Evolutionary conservation across 2,329 filamentous ascomycete genomes (phyloP).

Genomic region (Pseudocercospora pini-densiflorae): DNA sequence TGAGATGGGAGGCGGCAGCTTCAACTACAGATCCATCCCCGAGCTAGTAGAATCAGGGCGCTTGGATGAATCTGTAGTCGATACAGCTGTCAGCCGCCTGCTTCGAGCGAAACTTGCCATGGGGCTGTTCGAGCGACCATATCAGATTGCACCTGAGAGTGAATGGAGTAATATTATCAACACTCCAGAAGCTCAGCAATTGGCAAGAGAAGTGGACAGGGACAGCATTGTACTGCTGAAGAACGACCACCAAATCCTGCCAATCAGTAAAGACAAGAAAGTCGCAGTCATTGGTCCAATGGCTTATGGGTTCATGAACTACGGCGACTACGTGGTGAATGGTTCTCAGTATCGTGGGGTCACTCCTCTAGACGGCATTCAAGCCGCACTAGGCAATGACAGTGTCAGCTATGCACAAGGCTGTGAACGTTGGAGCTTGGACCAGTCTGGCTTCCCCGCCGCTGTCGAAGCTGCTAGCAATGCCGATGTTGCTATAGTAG

Average conservation of each 20-base stretch:
- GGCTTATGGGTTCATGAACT: slow-evolving; percentile 73
- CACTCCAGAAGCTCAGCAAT: slow-evolving; percentile 60
- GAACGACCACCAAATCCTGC: slow-evolving; percentile 69
- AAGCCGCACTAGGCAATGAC: slow-evolving; percentile 60
- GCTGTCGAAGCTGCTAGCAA: slow-evolving; percentile 68
- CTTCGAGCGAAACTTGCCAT: slow-evolving; percentile 70
- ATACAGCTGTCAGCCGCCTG: slow-evolving; percentile 68
- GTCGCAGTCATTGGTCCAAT: slow-evolving; percentile 77
- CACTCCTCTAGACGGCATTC: slow-evolving; percentile 72
- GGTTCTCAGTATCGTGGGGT: slow-evolving; percentile 67
- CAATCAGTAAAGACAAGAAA: slow-evolving; percentile 65
- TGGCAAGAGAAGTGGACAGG: slow-evolving; percentile 68
- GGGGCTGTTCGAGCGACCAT: slow-evolving; percentile 74
- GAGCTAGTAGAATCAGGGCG: slow-evolving; percentile 65
- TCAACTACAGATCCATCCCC: slow-evolving; percentile 70
- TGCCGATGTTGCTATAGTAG: slow-evolving; percentile 72
- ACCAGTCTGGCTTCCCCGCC: slow-evolving; percentile 69
- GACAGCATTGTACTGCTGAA: slow-evolving; percentile 76
- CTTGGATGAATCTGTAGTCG: slow-evolving; percentile 63
- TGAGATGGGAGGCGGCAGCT: slow-evolving; percentile 78
- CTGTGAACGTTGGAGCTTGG: slow-evolving; percentile 73
- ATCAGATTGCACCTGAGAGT: slow-evolving; percentile 60
- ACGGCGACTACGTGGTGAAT: slow-evolving; percentile 75
- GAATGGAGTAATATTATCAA: slow-evolving; percentile 65
- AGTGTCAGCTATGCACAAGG: slow-evolving; percentile 70